A percentile compares a stretch with the other conserved stretches of the same genome.
Conservation (phyloP, 305 asterid species). For the Fraxinus xanthoxyloides region DNA sequence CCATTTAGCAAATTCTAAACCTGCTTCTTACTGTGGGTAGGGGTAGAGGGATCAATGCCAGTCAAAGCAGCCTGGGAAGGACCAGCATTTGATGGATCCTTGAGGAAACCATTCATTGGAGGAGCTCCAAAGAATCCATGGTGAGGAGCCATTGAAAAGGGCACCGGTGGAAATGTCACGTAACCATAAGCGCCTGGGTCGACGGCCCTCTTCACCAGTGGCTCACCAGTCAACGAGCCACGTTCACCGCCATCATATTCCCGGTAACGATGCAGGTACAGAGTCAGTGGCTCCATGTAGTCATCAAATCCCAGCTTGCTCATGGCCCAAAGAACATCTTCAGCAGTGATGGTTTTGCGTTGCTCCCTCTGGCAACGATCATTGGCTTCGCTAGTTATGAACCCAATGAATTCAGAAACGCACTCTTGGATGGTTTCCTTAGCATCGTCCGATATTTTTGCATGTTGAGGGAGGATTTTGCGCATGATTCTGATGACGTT, state of each 20-base stretch:
- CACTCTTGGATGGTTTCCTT: conserved; percentile 95
- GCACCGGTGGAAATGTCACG: conserved; percentile 31
- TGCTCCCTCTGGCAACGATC: conserved; percentile 97
- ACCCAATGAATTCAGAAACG: conserved; percentile 84
- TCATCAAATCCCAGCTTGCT: conserved; percentile 88
- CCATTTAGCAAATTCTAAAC: conserved; percentile 20
- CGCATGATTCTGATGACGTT: conserved; percentile 92
- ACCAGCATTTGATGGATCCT: conserved; percentile 41
- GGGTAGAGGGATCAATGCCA: conserved; percentile 34
- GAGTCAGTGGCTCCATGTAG: conserved; percentile 82
- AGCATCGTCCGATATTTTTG: conserved; percentile 86
- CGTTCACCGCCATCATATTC: conserved; percentile 78
- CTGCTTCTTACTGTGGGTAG: conserved; percentile 44
- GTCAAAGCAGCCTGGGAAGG: conserved; percentile 39
- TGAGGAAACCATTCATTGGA: conserved; percentile 48
- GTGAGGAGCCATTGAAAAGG: conserved; percentile 45
- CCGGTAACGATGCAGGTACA: conserved; percentile 80
- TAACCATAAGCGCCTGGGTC: conserved; percentile 39
- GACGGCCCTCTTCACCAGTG: conserved; percentile 48
- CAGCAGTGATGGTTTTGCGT: conserved; percentile 91
- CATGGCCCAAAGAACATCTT: conserved; percentile 97
- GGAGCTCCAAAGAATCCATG: conserved; percentile 49
- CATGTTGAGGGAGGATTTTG: conserved; percentile 74
- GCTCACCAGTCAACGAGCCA: conserved; percentile 60
- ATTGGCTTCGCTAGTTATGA: conserved; percentile 92